Evolutionary conservation across 2,329 filamentous ascomycete species (phyloP), one percentile per base, ranked within the genome.

Genomic region (Trichoderma koningiopsis): DNA sequence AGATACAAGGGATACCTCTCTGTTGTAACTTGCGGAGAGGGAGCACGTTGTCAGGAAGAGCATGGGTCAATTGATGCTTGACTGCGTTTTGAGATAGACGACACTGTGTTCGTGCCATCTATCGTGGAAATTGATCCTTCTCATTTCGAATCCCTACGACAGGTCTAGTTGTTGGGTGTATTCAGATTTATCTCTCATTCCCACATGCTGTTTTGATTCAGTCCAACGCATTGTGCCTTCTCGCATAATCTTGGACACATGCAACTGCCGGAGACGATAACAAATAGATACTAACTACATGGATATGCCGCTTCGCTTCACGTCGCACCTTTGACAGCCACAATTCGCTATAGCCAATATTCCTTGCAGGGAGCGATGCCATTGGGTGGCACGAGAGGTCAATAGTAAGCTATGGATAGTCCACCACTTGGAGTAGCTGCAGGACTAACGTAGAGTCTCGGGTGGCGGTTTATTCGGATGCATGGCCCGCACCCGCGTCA

Each of bases 291-390:
- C 33, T 35, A 49, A 8, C n/a, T 55, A 10, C 52, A 57, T 57
- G 8, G 16, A 29, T 29, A 29, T 19, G 16, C n/a, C 31, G 55
- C 29, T 22, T n/a, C 14, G 29, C 31, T 66, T 19, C 63, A 27
- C 55, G 64, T 67, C 64, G 64, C 64, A 67, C 64, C 64, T 67
- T 67, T 24, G 55, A 22, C 55, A 67, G 64, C 55, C 64, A 58
- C 64, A 67, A 67, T 59, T 49, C 29, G 31, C 55, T 43, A 22
- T 16, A 43, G 8, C 24, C 55, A 59, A 58, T 66, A 66, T 52
- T 64, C 52, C 55, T 49, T 14, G 40, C 60, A 62, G 43, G 43
- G 6, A 4, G 40, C 8, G 19, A 43, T 43, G 4, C 40, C n/a
- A 43, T 43, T 43, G 40, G 40, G 40, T 43, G 40, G 40, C 40